Base-by-base conservation (phyloP, 179 eudicot genomes). In the Silene coronaria region DNA sequence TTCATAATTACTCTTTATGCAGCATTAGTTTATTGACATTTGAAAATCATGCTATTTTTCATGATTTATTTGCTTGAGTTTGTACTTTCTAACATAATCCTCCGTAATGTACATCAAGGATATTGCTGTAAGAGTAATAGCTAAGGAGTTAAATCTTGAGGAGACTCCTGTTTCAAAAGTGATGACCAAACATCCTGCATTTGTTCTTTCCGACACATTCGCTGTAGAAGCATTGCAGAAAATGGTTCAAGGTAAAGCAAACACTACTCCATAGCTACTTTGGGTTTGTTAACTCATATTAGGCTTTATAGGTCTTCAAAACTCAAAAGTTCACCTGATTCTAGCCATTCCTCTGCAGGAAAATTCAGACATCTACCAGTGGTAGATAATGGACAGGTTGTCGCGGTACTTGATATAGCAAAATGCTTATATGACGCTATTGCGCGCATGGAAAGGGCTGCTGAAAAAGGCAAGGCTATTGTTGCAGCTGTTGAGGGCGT, bases 171-270 rank as follows among this genome's bases (percentile, higher is more conserved):
- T 91, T 79, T 96, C 99, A 27, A 93, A 90, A 75, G 97, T 90
- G 79, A 96, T 96, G 99, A 96, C 98, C 12, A 93, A 87, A 76
- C 91, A 91, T 77, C 99, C 99, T 16, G 82, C 84, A 61, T 96
- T 96, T 83, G 99, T 96, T 79, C 89, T 96, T 68, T 91, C 99
- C 8, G 94, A 88, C 80, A 86, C 97, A 42, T 92, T 91, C 71
- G 98, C 99, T 24, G 99, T 96, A 70, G 99, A 96, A 86, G 99
- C 98, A 71, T 80, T 96, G 83, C 99, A 96, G 63, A 96, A 96
- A 82, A 96, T 96, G 99, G 93, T 96, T 9, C 93, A 87, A 82
- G 99, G 99, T 93, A 70, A 24, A 64, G 38, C 58, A 19, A 19
- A 74, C 51, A 45, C 11, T 45, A 12, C 22, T 51, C 16, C 57